These are phyloP conservation scores for Aphanomyces invadans DNA, from an alignment of 352 stramenopile genomes.

Conservation along the genomic window DNA sequence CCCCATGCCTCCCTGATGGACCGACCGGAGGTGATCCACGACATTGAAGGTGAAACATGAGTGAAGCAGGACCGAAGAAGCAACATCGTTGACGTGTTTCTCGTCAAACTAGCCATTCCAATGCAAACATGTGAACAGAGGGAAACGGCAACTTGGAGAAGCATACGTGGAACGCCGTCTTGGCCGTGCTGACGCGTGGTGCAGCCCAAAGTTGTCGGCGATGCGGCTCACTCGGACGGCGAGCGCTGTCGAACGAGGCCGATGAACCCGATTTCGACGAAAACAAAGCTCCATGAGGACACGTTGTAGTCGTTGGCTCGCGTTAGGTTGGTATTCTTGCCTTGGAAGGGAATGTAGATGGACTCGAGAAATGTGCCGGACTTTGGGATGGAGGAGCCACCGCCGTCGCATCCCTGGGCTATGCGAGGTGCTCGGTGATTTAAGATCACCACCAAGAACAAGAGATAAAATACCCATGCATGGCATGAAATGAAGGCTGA, in stretches of 20 bases:
- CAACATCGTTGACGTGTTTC: neutral
- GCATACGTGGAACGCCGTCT: neutral
- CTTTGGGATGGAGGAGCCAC: neutral
- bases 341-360: neutral
- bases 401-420: neutral
- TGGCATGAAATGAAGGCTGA: no score
- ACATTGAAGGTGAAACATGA: constrained; percentile 2
- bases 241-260: neutral
- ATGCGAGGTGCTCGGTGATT: constrained; percentile 2
- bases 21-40: neutral
- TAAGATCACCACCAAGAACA: neutral
- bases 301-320: neutral
- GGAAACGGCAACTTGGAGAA: neutral
- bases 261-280: neutral
- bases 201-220: constrained; percentile 9
- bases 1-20: neutral
- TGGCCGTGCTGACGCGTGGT: neutral
- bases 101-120: neutral
- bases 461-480: neutral
- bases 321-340: neutral
- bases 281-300: neutral
- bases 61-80: neutral
- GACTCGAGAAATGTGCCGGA: neutral
- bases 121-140: neutral
- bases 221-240: neutral